Base-by-base conservation (phyloP, 768 basidiomycete species). In the Asterophora lycoperdoides region DNA sequence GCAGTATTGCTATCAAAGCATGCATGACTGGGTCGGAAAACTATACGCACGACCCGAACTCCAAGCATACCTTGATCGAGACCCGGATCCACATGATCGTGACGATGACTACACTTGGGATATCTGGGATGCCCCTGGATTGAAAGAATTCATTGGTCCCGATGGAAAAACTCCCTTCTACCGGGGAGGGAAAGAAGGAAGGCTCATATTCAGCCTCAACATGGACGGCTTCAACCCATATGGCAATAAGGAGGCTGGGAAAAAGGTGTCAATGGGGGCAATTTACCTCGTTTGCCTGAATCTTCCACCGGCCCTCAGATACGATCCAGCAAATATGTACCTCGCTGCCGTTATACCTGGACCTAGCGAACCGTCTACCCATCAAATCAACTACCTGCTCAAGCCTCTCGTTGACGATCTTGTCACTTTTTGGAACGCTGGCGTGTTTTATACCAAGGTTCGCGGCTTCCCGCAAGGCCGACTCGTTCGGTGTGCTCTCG, bases 271-370 rank as follows among this genome's bases (percentile, higher is more conserved):
- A 3, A 47, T 64, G 7, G 68, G 70, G 2, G 53, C 61, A 0
- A 62, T 70, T 8, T 66, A 64, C 15, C 44, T 74, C 37, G 58
- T 60, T 1, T 70, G 70, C 46, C 46, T 71, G 8, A 72, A 72
- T 41, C 58, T 74, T 1, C 73, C 73, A 3, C 51, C 56, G 3
- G 44, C 53, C 5, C 15, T 67, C 1, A 60, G 64, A 3, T 61
- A 66, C 41, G 54, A 61, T 14, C 38, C 54, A 0, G 67, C 71
- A 48, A 67, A 72, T 40, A 64, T 68, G 42, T 68, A 66, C 44
- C 42, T 72, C 10, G 64, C 58, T 23, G 66, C 61, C 0, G 55
- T 72, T 2, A 64, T 73, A 11, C 68, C 71, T 42, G 68, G 69
- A 1, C 72, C 69, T 3, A 46, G 57, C 10, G 65, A 72, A 44